These are phyloP conservation scores for Phytophthora ramorum DNA, from an alignment of 352 stramenopile species.

Conservation along the genomic window DNA sequence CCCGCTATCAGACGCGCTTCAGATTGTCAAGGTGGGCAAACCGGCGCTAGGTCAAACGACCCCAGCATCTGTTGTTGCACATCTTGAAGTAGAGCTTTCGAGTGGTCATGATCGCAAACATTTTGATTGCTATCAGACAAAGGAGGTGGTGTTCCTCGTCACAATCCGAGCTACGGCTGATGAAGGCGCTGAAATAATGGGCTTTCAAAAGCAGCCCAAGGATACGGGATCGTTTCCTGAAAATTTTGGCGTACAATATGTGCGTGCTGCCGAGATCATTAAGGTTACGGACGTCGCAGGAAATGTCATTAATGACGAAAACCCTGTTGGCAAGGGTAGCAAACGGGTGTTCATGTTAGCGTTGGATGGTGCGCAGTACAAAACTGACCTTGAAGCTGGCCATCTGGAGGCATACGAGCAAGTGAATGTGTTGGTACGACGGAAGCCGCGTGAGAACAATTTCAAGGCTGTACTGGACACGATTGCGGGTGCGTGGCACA, in stretches of 20 bases:
- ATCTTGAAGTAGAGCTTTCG: conserved; percentile 90
- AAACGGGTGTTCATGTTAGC: conserved; percentile 90
- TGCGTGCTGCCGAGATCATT: conserved; percentile 85
- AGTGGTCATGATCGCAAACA: conserved; percentile 43
- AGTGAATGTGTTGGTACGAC: conserved; percentile 95
- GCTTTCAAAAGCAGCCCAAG: conserved; percentile 39
- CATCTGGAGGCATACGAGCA: conserved; percentile 80
- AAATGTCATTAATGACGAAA: conserved; percentile 53
- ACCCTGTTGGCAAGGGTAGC: conserved; percentile 53
- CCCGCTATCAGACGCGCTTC: conserved; percentile 44
- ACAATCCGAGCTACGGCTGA: conserved; percentile 71
- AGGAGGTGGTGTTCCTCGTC: conserved; percentile 96
- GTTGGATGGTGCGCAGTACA: conserved; percentile 96
- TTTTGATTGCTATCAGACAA: conserved; percentile 93
- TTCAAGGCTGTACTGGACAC: conserved; percentile 96
- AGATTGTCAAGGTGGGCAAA: conserved; percentile 88
- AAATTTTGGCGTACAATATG: conserved; percentile 88
- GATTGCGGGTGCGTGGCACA: conserved; percentile 48
- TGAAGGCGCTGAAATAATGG: conserved; percentile 74
- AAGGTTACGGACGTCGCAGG: conserved; percentile 84
- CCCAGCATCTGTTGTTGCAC: conserved; percentile 84
- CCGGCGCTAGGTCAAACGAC: conserved; percentile 90
- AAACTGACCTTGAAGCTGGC: conserved; percentile 81
- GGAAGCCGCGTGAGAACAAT: conserved; percentile 92
- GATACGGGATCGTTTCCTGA: conserved; percentile 76